Evolutionary conservation across 805 yeast species (phyloP), one percentile per base, ranked within the genome.

Genomic region (Scheffersomyces amazonensis): DNA sequence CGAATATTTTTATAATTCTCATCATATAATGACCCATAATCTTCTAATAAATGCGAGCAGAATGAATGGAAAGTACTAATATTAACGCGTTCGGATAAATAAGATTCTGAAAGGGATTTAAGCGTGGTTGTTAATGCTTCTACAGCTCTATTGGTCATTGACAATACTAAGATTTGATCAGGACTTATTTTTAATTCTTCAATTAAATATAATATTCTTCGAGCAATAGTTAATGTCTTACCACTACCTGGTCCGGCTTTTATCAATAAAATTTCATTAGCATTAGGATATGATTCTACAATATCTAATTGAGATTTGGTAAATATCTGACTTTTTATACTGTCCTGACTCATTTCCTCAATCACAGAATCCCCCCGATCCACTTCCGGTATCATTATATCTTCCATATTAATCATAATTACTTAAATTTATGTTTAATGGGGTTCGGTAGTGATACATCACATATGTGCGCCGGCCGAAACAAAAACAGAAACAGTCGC

Each of bases 241-340:
- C 91, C 90, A 7, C 85, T 74, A 3, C 90, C 89, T 0, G 90
- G 88, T 0, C 88, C 88, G 0, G 89, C 85, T 7, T 69, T 62
- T 1, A 83, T 66, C 25, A 75, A 66, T 5, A 83, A 54, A 0
- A 81, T 58, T 6, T 67, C 58, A 13, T 62, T 54, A 6, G 66
- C 62, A 4, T 42, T 52, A 5, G 64, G 54, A 1, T 79, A 75
- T 39, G 58, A 56, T 1, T 57, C 50, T 8, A 81, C 73, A 5
- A 78, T 75, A 12, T 54, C 51, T 32, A 49, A 41, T 51, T 81
- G 88, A 10, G 27, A 24, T 5, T 24, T n/a, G n/a, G n/a, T n/a
- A n/a, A n/a, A n/a, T n/a, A n/a, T n/a, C n/a, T n/a, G n/a, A n/a
- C n/a, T n/a, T n/a, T n/a, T n/a, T n/a, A n/a, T n/a, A n/a, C n/a